phyloP scores from a whole-genome alignment of 352 stramenopile species.

The Elongisporangium anandrum region DNA sequence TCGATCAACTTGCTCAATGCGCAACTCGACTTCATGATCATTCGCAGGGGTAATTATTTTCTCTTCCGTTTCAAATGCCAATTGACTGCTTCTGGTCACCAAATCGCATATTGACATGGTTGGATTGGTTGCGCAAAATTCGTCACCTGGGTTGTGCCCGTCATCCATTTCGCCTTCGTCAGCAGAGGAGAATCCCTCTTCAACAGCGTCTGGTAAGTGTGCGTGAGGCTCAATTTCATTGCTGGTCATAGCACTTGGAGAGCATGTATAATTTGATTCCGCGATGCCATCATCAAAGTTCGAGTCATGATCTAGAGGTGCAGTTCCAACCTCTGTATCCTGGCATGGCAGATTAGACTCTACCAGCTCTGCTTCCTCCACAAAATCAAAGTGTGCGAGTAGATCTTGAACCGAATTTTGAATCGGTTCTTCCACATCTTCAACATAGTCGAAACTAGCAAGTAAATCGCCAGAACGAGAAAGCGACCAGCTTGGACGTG shows the following conservation, averaged over 20 bases:
- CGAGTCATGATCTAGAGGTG: neutral
- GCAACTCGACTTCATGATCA: neutral
- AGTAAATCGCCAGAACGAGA: neutral
- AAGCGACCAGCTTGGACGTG: neutral
- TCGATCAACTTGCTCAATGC: neutral
- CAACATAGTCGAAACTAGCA: neutral
- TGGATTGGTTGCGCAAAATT: neutral
- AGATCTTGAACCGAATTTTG: neutral
- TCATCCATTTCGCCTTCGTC: neutral
- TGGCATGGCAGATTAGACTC: neutral
- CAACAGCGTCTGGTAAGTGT: neutral
- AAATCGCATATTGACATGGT: neutral
- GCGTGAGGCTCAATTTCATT: neutral
- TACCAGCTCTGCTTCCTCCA: neutral
- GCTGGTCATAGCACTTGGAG: no score
- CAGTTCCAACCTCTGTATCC: neutral
- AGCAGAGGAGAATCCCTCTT: no score
- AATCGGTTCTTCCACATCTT: neutral
- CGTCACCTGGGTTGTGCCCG: neutral
- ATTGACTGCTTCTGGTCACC: neutral
- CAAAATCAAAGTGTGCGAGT: neutral
- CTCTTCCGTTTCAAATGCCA: neutral
- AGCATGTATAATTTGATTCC: neutral
- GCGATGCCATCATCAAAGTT: neutral
- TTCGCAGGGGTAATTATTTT: neutral